Percentiles rank a stretch among this genome's conserved stretches.
Evolutionary conservation across 108 stramenopile species (phyloP).

Genomic region (Hondaea fermentalgiana): DNA sequence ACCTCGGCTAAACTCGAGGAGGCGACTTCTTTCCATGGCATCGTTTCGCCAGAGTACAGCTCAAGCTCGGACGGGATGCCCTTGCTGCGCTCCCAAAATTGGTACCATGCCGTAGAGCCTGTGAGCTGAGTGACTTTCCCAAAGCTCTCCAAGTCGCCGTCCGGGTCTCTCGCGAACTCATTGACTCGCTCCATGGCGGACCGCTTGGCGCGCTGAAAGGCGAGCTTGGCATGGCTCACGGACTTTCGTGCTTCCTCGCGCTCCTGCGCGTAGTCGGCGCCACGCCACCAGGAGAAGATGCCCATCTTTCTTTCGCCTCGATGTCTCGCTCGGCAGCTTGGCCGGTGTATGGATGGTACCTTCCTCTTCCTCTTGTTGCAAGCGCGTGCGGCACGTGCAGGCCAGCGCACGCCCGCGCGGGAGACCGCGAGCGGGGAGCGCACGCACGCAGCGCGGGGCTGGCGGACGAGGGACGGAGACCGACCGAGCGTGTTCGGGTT

Average conservation of each 20-base stretch:
- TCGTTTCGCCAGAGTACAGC: not conserved
- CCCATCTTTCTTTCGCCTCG: no score
- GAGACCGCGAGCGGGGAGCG: no score
- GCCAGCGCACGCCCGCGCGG: no score
- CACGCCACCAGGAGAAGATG: no score
- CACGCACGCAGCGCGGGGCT: no score
- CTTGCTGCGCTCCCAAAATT: not conserved
- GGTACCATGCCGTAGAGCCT: not conserved
- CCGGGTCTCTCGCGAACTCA: not conserved
- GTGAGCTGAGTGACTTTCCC: not conserved
- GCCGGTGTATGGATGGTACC: no score
- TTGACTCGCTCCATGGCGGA: not conserved
- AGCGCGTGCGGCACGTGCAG: no score
- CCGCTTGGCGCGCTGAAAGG: not conserved
- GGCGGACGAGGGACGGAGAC: no score
- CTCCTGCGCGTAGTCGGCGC: not conserved
- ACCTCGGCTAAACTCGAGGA: not conserved
- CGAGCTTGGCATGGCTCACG: not conserved
- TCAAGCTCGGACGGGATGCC: not conserved
- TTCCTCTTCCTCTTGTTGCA: no score
- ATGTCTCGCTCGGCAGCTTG: no score
- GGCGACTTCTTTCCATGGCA: not conserved
- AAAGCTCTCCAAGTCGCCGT: not conserved
- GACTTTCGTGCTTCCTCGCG: not conserved
- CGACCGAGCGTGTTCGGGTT: no score